A percentile compares a stretch with the other conserved stretches of the same genome.
These are phyloP conservation scores for Stereocaulon alpinum DNA, from an alignment of 495 filamentous ascomycete genomes.

Conservation along the genomic window DNA sequence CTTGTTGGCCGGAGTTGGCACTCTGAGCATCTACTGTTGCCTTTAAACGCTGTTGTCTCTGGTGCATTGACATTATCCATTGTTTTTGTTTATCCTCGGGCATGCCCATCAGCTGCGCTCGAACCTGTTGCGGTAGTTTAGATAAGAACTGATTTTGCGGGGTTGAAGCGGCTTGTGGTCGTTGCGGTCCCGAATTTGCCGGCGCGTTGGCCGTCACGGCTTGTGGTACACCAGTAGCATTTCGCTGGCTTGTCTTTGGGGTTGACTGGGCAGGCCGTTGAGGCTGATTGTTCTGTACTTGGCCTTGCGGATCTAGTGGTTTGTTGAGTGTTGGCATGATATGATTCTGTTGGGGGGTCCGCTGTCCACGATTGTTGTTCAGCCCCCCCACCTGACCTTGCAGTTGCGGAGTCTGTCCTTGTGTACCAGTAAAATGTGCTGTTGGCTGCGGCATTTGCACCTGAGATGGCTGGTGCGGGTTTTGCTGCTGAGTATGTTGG, in stretches of 20 bases:
- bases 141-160: slow-evolving; percentile 4
- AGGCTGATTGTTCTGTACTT: slow-evolving; percentile 29
- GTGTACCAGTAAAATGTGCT: slow-evolving; percentile 17
- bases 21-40: slow-evolving; percentile 2
- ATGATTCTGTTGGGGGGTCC: slow-evolving; percentile 32
- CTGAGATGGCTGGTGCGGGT: slow-evolving; percentile 27
- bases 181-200: slow-evolving; percentile 25
- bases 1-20: neutral
- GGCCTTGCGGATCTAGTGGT: slow-evolving; percentile 39
- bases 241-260: slow-evolving; percentile 16
- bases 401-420: slow-evolving; percentile 33
- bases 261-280: slow-evolving; percentile 16
- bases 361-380: slow-evolving; percentile 21
- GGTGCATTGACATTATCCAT: neutral
- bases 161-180: slow-evolving; percentile 24
- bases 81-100: slow-evolving; percentile 11
- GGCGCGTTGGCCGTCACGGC: neutral
- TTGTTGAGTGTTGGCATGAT: slow-evolving; percentile 51
- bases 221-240: slow-evolving; percentile 3
- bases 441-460: slow-evolving; percentile 30
- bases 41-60: slow-evolving; percentile 22
- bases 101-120: slow-evolving; percentile 12
- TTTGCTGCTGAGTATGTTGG: slow-evolving; percentile 33
- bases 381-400: slow-evolving; percentile 40
- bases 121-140: slow-evolving; percentile 9